phyloP scores from a whole-genome alignment of 306 rosid genomes.

The Sesbania bispinosa region DNA sequence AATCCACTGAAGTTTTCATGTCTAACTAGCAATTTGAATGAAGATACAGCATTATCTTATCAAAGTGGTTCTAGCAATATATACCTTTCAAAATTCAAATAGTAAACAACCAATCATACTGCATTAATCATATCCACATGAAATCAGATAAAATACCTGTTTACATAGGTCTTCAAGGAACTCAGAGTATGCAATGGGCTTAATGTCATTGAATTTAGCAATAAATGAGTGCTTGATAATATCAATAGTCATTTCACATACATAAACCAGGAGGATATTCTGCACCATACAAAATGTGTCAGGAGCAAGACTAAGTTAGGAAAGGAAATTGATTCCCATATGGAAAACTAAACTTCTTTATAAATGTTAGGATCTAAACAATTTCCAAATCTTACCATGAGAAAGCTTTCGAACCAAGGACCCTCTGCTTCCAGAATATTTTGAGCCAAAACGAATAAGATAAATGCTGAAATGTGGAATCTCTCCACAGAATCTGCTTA shows the following conservation, averaged over 20 bases:
- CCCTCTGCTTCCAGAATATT: conserved; percentile 99
- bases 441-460: conserved; percentile 94
- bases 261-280: conserved; percentile 76
- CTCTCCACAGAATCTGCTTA: conserved; percentile 93
- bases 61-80: neutral
- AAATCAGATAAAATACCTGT: conserved; percentile 60
- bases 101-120: neutral
- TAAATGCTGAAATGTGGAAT: conserved; percentile 90
- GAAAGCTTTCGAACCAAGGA: conserved; percentile 89
- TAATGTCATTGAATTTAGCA: conserved; percentile 89
- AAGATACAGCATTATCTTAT: conserved; percentile 17
- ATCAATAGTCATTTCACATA: conserved; percentile 88
- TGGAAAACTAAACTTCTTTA: neutral
- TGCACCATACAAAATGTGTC: conserved; percentile 42
- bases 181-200: conserved; percentile 86
- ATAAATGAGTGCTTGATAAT: conserved; percentile 93
- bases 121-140: neutral
- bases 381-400: conserved; percentile 56
- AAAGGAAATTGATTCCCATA: conserved; percentile 15
- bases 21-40: neutral
- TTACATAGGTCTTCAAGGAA: conserved; percentile 95
- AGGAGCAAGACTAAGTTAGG: conserved; percentile 19
- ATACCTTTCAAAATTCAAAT: neutral
- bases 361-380: neutral
- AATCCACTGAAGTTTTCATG: conserved; percentile 8